Percentiles rank a stretch among this genome's conserved stretches.
Conservation (phyloP, 805 yeast species). For the Blastobotrys chiropterorum region DNA sequence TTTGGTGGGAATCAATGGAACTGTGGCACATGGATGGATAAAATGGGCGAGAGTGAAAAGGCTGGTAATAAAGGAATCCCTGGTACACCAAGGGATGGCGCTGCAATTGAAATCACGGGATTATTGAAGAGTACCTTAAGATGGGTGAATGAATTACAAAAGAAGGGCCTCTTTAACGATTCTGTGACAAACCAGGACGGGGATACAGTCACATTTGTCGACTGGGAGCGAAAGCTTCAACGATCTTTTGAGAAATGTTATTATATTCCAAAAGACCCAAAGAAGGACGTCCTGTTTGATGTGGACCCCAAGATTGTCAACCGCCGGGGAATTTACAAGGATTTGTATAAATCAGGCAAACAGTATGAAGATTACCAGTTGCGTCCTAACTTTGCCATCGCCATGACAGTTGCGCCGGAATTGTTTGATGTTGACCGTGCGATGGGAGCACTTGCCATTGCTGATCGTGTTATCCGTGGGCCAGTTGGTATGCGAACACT, state of each 20-base stretch:
- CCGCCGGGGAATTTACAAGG: conserved; percentile 93
- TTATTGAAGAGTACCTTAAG: conserved; percentile 76
- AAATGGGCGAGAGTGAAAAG: conserved; percentile 88
- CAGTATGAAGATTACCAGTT: conserved; percentile 91
- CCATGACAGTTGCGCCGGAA: conserved; percentile 94
- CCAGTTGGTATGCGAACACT: conserved; percentile 88
- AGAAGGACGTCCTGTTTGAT: conserved; percentile 54
- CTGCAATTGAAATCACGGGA: conserved; percentile 89
- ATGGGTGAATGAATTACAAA: conserved; percentile 60
- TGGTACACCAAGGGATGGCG: conserved; percentile 97
- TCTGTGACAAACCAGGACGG: conserved; percentile 59
- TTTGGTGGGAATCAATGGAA: conserved; percentile 89
- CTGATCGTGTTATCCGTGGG: conserved; percentile 73
- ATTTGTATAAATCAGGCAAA: conserved; percentile 71
- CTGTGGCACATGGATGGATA: conserved; percentile 99
- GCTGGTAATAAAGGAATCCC: conserved; percentile 90
- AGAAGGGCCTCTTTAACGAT: conserved; percentile 48
- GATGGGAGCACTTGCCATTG: conserved; percentile 54
- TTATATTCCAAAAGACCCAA: conserved; percentile 63
- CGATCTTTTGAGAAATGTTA: conserved; percentile 72
- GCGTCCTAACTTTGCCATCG: conserved; percentile 87
- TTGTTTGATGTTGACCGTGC: conserved; percentile 63
- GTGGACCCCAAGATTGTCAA: conserved; percentile 63
- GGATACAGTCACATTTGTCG: conserved; percentile 44
- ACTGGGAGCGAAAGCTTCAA: conserved; percentile 70